Base-by-base conservation (phyloP, 495 filamentous ascomycete species). In the Geopyxis carbonaria region DNA sequence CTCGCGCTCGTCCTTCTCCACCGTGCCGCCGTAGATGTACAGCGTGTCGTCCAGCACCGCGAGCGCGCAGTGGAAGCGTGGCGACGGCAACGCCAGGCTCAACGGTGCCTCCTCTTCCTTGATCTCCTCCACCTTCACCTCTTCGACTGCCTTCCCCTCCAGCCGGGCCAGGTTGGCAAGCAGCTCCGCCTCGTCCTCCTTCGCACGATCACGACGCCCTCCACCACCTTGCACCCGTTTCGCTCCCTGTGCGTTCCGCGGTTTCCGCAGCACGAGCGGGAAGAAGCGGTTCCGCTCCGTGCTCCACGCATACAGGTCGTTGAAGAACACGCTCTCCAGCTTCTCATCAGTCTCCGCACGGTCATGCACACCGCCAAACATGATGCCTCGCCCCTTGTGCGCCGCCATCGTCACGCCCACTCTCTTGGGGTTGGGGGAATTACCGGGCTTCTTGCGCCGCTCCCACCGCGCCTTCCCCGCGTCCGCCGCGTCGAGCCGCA, bases 271-370 rank as follows among this genome's bases (percentile, higher is more conserved):
- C n/a, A 60, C 61, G 33, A 95, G 60, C 6, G 74, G 79, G 58
- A 94, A 93, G 59, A 89, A 97, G 7, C 89, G 69, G 45, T 97
- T 97, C 28, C 85, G 69, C 44, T 97, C 89, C 16, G 86, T 76
- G 45, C 85, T 93, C 81, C 84, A 95, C 14, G 82, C 80, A 50
- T 75, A 87, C 14, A 94, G 56, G 22, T 69, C 66, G 51, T 93
- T 82, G 57, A 95, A 95, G 59, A 97, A 97, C 51, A 93, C 82
- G 51, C 80, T 89, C 13, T 95, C 84, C 27, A 97, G 86, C 8
- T 80, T 84, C 59, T 97, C 89, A 53, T 97, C 89, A 45, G 69
- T 91, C 53, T 92, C 69, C 53, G 93, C 85, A 1, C 92, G 78
- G 50, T 95, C 89, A 43, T 92, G 80, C 4, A 97, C 89, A 40